These are phyloP conservation scores for Clarkia xantiana DNA, from an alignment of 345 rosid species.

Conservation along the genomic window DNA sequence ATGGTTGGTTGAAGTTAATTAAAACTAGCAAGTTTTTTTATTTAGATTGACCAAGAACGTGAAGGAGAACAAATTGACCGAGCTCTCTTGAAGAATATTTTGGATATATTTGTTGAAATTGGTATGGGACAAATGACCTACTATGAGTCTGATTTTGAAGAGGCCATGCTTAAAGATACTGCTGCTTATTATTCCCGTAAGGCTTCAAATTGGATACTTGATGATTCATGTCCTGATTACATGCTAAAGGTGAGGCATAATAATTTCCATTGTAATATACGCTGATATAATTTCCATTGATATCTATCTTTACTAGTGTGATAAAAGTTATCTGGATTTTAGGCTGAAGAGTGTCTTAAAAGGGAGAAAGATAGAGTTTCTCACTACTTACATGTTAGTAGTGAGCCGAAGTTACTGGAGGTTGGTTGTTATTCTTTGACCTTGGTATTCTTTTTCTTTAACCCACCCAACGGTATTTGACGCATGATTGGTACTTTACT, in stretches of 20 bases:
- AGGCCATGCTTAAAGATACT: constrained; percentile 34
- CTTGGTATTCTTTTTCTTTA: too few relatives aligned
- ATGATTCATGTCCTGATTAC: constrained; percentile 54
- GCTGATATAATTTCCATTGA: neutral
- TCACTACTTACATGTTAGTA: constrained; percentile 76
- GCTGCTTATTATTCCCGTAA: constrained; percentile 51
- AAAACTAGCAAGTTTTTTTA: neutral
- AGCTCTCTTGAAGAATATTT: constrained; percentile 45
- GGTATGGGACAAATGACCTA: constrained; percentile 38
- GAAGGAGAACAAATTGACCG: constrained; percentile 56
- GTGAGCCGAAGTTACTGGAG: constrained; percentile 85
- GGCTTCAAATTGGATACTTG: constrained; percentile 50
- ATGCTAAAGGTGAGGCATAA: constrained; percentile 30
- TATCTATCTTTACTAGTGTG: neutral
- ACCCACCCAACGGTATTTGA: neutral
- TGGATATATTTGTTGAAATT: constrained; percentile 46
- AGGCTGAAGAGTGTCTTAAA: constrained; percentile 91
- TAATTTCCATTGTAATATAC: neutral
- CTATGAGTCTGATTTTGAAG: constrained; percentile 50
- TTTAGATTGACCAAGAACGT: constrained; percentile 45
- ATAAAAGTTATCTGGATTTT: constrained; percentile 12
- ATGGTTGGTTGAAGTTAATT: neutral
- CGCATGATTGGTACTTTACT: neutral
- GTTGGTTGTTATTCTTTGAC: constrained; percentile 40
- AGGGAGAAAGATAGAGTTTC: constrained; percentile 85